Conservation (phyloP, 2,329 filamentous ascomycete genomes). For the Mollisiaceae sp. region DNA sequence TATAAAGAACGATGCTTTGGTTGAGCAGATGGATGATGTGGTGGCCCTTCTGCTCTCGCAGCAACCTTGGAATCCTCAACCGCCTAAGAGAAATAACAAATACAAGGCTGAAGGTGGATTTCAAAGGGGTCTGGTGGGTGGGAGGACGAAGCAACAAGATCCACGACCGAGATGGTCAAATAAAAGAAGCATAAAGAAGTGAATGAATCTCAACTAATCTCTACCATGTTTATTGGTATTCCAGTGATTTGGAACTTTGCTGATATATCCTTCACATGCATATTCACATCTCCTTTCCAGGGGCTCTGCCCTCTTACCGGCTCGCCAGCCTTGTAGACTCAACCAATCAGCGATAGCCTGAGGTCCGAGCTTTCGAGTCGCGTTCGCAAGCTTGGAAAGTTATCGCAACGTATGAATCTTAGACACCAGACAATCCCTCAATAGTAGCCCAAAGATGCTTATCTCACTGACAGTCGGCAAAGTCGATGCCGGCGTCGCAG, state of each 20-base stretch:
- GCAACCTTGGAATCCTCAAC: background rate
- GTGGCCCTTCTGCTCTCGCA: constrained; percentile 9
- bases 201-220: background rate
- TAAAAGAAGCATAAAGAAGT: background rate
- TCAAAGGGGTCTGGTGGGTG: background rate
- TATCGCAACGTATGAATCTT: constrained; percentile 35
- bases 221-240: background rate
- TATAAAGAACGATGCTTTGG: constrained; percentile 35
- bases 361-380: constrained; percentile 19
- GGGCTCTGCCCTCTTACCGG: background rate
- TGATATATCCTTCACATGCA: background rate
- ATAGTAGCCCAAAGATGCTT: constrained; percentile 66
- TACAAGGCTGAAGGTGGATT: background rate
- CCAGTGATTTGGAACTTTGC: background rate
- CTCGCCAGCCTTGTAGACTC: constrained; percentile 11
- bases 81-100: background rate
- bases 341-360: constrained; percentile 12
- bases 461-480: constrained; percentile 98
- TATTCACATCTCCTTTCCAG: background rate
- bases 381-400: constrained; percentile 26
- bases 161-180: background rate
- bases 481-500: constrained; percentile 97
- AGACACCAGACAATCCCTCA: constrained; percentile 15
- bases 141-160: background rate
- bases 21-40: constrained; percentile 35